Evolutionary conservation across 495 filamentous ascomycete species (phyloP).

Genomic region (Daldinia loculata): DNA sequence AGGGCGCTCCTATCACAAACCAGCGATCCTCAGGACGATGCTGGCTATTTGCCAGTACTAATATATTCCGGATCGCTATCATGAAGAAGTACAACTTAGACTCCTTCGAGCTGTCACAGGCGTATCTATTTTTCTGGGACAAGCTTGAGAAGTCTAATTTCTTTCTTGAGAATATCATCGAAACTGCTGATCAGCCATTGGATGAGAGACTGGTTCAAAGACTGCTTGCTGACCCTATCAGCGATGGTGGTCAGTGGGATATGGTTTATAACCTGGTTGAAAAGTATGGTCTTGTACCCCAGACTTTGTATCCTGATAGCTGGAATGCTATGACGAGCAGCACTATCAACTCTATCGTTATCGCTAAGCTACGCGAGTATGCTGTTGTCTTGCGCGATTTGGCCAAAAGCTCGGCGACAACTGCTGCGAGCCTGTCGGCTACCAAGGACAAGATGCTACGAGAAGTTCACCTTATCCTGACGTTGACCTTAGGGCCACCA

Average conservation of each 20-base stretch:
- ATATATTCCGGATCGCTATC: conserved; percentile 83
- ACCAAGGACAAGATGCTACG: conserved; percentile 76
- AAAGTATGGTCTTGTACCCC: conserved; percentile 87
- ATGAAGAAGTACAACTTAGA: conserved; percentile 80
- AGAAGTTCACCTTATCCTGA: conserved; percentile 80
- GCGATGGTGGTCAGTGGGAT: conserved; percentile 91
- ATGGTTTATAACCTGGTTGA: conserved; percentile 86
- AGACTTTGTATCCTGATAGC: conserved; percentile 79
- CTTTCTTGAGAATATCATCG: conserved; percentile 82
- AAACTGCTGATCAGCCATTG: conserved; percentile 72
- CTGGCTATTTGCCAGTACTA: conserved; percentile 89
- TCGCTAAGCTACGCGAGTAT: conserved; percentile 86
- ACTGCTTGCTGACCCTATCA: conserved; percentile 70
- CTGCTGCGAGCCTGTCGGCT: conserved; percentile 48
- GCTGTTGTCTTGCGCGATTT: conserved; percentile 70
- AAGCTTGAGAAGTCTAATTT: conserved; percentile 93
- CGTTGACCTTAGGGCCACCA: conserved; percentile 79
- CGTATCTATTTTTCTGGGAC: conserved; percentile 94
- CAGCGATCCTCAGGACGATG: conserved; percentile 81
- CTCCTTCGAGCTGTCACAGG: conserved; percentile 83
- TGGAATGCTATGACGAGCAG: conserved; percentile 76
- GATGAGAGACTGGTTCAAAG: conserved; percentile 74
- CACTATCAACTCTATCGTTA: conserved; percentile 77
- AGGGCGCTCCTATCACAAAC: conserved; percentile 85
- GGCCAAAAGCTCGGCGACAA: conserved; percentile 45